Conservation (phyloP, 163 green algal genomes). For the Picocystis sp. region DNA sequence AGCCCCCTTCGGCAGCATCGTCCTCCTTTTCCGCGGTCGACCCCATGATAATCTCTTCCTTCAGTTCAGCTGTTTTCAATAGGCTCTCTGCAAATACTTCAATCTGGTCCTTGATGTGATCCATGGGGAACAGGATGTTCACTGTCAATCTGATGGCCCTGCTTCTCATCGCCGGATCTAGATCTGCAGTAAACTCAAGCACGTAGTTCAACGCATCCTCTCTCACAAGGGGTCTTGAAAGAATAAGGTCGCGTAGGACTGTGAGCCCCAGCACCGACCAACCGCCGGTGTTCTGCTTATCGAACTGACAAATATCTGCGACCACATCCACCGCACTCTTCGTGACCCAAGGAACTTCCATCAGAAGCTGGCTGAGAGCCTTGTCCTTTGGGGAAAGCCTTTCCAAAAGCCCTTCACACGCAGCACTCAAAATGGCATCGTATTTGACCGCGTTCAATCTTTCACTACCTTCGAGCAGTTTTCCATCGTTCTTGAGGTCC, state of each 20-base stretch:
- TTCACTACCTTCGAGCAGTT: constrained; percentile 5
- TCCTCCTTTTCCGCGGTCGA: not conserved
- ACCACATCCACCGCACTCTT: not conserved
- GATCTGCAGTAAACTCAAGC: constrained; percentile 15
- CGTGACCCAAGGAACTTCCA: constrained; percentile 11
- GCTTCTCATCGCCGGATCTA: constrained; percentile 13
- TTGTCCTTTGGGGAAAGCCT: constrained; percentile 15
- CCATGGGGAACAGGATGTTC: constrained; percentile 30
- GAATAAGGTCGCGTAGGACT: constrained; percentile 21
- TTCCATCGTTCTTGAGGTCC: not conserved
- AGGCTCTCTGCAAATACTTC: constrained; percentile 21
- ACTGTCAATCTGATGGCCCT: constrained; percentile 36
- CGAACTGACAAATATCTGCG: too few relatives aligned
- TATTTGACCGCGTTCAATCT: constrained; percentile 14
- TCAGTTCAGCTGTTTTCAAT: constrained; percentile 8
- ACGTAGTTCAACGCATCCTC: constrained; percentile 21
- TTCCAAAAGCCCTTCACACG: constrained; percentile 25
- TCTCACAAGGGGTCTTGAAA: constrained; percentile 26
- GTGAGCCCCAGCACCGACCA: constrained; percentile 30
- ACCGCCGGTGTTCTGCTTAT: constrained; percentile 6
- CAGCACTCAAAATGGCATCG: constrained; percentile 23
- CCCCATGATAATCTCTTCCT: not conserved
- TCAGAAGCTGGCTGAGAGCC: constrained; percentile 14
- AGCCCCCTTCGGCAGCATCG: not conserved
- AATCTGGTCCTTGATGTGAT: constrained; percentile 17